Evolutionary conservation across 306 rosid genomes (phyloP).

Genomic region (Dalbergia cultrata): DNA sequence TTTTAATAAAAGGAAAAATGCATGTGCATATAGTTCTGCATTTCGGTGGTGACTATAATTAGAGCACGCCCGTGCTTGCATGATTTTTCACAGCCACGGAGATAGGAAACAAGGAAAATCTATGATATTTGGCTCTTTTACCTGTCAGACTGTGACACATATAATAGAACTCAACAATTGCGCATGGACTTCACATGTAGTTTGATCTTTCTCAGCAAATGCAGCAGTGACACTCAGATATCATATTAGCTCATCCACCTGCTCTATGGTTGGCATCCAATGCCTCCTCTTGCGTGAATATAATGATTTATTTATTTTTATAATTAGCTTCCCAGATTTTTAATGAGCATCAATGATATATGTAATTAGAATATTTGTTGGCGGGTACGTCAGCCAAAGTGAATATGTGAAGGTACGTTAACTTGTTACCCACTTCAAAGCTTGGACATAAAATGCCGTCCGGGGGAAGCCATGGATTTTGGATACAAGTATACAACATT

Average conservation of each 20-base stretch:
- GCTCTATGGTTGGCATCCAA: background rate
- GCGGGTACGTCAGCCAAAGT: slow-evolving; percentile 10
- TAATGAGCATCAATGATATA: too few species aligned
- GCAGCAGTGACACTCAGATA: background rate
- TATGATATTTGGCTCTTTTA: background rate
- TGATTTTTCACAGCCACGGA: background rate
- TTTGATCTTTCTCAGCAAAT: background rate
- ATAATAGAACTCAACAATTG: background rate
- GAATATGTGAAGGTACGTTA: slow-evolving; percentile 26
- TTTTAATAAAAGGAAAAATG: background rate
- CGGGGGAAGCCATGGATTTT: background rate
- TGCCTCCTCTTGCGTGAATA: background rate
- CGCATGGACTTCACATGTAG: background rate
- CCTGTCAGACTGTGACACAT: background rate
- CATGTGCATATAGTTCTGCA: background rate
- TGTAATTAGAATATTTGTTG: background rate
- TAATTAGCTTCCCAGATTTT: background rate
- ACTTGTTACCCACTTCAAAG: slow-evolving; percentile 19
- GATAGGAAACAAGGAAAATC: background rate
- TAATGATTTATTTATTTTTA: background rate
- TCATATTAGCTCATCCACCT: background rate
- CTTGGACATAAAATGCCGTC: slow-evolving; percentile 24
- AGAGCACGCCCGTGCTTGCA: background rate
- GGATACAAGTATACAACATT: background rate
- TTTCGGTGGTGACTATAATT: background rate